Evolutionary conservation across 2,329 filamentous ascomycete species (phyloP), one percentile per base, ranked within the genome.

Genomic region (Aureobasidium sp.): DNA sequence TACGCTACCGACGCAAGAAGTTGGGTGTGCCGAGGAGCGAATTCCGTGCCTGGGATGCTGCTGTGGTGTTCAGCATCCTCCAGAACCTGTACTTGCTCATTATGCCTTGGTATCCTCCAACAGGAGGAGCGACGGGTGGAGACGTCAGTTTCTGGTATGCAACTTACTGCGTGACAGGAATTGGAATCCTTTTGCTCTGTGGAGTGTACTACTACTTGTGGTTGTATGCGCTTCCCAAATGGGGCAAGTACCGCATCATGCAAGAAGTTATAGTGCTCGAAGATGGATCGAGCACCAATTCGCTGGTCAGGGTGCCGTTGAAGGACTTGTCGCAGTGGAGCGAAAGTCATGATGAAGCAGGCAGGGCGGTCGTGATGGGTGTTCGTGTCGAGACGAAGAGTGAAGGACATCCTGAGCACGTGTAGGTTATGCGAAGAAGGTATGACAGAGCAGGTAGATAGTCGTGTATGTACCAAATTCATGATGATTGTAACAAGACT

Each of bases 61-160:
- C 81, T 0, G 71, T 89, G 1, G 67, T 81, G 8, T 87, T 90
- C 71, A 84, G 80, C 53, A 79, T 87, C 49, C 69, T 84, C 0
- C 74, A 84, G 0, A 82, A 87, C 57, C 62, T 85, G 0, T 89
- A 84, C 63, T 74, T 89, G 48, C 73, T 90, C 2, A 78, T 85
- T 17, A 88, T 88, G 79, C 87, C 87, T 0, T 90, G 87, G 87
- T 87, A 85, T 66, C 87, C 87, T 1, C 88, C 87, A 0, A 76
- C 78, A 0, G 80, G 76, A 0, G 87, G 87, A 0, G 75, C 76
- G 0, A 80, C 81, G 37, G 83, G 81, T 0, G 87, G 86, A 0
- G 83, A 87, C 62, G 87, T 89, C 1, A 87, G 82, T 59, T 90
- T 91, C 72, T 90, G 84, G 83, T 91, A 90, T 65, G 87, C 80